These are phyloP conservation scores for Jatropha podagrica DNA, from an alignment of 441 rosid genomes.

Conservation along the genomic window DNA sequence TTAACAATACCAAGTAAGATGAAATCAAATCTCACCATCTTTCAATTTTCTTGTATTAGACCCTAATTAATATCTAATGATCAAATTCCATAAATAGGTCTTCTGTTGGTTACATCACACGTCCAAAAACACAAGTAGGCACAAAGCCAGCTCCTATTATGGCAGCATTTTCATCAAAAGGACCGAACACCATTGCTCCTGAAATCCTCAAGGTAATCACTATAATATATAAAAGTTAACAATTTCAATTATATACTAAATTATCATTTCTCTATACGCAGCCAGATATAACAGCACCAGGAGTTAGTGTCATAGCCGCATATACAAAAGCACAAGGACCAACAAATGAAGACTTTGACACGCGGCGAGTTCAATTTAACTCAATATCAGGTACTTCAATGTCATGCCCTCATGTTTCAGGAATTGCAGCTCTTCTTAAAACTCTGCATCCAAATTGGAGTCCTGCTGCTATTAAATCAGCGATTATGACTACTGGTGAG, in stretches of 20 bases:
- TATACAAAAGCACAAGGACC: conserved; percentile 40
- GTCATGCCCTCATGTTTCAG: conserved; percentile 74
- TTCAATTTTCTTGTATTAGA: background rate
- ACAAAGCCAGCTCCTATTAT: conserved; percentile 55
- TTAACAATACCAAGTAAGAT: conserved; percentile 44
- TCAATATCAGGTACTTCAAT: conserved; percentile 58
- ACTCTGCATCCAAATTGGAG: conserved; percentile 53
- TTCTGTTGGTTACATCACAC: conserved; percentile 25
- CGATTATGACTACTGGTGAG: conserved; percentile 67
- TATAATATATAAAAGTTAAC: too few species aligned
- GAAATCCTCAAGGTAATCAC: conserved; percentile 47
- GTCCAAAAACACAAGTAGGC: conserved; percentile 18
- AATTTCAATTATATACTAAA: background rate
- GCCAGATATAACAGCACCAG: conserved; percentile 78
- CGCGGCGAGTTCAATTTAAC: conserved; percentile 36
- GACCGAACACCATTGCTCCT: conserved; percentile 51
- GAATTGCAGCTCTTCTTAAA: conserved; percentile 57
- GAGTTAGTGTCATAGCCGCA: conserved; percentile 59
- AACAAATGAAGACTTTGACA: conserved; percentile 35
- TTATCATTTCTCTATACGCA: background rate
- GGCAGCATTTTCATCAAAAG: conserved; percentile 63
- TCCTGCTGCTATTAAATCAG: conserved; percentile 61
- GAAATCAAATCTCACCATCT: conserved; percentile 6
- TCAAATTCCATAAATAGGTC: conserved; percentile 15
- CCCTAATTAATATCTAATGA: background rate